Evolutionary conservation across 2,329 filamentous ascomycete species (phyloP), one percentile per base, ranked within the genome.

Genomic region (Calcarisporium arbuscula): DNA sequence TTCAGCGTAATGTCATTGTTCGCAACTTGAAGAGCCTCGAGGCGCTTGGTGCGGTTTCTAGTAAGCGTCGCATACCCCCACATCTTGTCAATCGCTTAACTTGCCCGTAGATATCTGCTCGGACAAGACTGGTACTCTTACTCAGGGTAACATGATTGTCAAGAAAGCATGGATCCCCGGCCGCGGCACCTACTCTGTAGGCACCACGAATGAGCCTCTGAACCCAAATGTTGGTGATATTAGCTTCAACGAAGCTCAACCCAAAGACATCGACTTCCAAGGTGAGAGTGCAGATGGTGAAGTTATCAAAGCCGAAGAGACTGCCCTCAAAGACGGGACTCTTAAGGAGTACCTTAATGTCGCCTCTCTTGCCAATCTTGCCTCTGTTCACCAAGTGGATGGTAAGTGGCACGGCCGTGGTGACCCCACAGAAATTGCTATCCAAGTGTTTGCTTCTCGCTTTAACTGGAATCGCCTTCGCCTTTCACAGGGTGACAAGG

Each of bases 391-490:
- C 41, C 63, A 75, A 41, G 63, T 61, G 10, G 61, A 74, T 10
- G 57, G 53, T 11, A 59, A 68, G 34, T 84, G 80, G 80, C 67
- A 74, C 36, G 77, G 74, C 19, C 72, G 76, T 30, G 80, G 79
- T 27, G 79, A 82, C 44, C 77, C 78, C 0, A 60, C 56, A 0
- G 82, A 86, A 46, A 82, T 86, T 40, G 81, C 82, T 2, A 82
- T 86, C 29, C 80, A 85, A 46, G 82, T 86, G 0, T 84, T 86
- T 50, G 78, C 80, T 8, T 74, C 72, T 27, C 74, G 82, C 10
- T 86, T 86, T 51, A 63, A 74, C 36, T 77, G 75, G 67, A 77
- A 78, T 40, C 67, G 73, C 8, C 61, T 68, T 12, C 60, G 62
- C 8, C 68, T 73, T 44, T 69, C 67, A 0, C 60, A 63, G 10